Conservation (phyloP, 2,329 filamentous ascomycete species). For the Mycocentrospora acerina region DNA sequence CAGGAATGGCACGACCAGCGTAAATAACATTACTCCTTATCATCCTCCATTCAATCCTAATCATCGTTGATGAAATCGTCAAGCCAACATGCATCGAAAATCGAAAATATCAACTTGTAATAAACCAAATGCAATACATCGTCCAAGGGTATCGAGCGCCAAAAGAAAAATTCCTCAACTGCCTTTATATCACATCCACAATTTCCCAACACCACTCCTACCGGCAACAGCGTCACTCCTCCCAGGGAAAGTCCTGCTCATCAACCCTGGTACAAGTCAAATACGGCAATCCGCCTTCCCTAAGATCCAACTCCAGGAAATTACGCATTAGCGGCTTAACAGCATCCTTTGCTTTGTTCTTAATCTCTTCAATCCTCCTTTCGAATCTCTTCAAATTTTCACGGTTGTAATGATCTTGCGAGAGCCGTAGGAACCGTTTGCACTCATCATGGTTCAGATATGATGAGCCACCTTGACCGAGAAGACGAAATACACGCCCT, state of each 20-base stretch:
- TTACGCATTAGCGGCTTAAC: constrained; percentile 86
- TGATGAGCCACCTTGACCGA: constrained; percentile 64
- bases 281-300: constrained; percentile 58
- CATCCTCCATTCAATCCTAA: not conserved
- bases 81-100: not conserved
- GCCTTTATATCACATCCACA: not conserved
- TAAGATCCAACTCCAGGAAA: constrained; percentile 76
- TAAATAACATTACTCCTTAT: too few species aligned
- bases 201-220: too few species aligned
- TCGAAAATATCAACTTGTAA: not conserved
- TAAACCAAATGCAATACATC: not conserved
- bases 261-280: constrained; percentile 66
- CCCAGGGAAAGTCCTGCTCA: constrained; percentile 65
- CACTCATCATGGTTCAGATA: constrained; percentile 86
- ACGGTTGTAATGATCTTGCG: constrained; percentile 77
- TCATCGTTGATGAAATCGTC: not conserved
- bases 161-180: not conserved
- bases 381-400: constrained; percentile 88
- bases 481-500: constrained; percentile 74
- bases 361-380: constrained; percentile 83
- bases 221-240: constrained; percentile 29
- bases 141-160: constrained; percentile 3
- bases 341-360: constrained; percentile 76
- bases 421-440: constrained; percentile 84
- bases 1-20: too few species aligned